Conservation (phyloP, 2,329 filamentous ascomycete species). For the Aspergillus sp. region DNA sequence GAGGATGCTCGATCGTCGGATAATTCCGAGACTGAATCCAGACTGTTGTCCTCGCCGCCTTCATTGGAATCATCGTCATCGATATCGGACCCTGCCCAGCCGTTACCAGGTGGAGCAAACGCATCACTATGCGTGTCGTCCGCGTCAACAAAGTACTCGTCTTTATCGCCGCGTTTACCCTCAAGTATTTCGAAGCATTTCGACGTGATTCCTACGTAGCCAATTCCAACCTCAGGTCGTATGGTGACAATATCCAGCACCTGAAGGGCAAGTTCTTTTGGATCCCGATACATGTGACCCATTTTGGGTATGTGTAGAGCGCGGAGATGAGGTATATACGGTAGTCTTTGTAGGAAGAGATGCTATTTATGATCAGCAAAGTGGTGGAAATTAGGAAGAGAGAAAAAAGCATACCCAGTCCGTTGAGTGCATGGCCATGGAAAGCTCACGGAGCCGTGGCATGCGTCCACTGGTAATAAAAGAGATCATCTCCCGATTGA, state of each 20-base stretch:
- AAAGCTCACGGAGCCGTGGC: conserved; percentile 65
- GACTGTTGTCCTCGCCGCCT: conserved; percentile 24
- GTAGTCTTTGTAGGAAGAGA: conserved; percentile 70
- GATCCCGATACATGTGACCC: conserved; percentile 57
- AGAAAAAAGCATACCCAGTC: conserved; percentile 62
- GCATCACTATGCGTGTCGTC: conserved; percentile 45
- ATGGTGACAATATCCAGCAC: conserved; percentile 74
- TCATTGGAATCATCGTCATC: conserved; percentile 44
- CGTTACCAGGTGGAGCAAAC: conserved; percentile 41
- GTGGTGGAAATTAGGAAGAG: not conserved
- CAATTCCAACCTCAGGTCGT: conserved; percentile 69
- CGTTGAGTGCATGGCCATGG: conserved; percentile 66
- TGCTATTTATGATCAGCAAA: conserved; percentile 49
- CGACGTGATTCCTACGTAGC: conserved; percentile 68
- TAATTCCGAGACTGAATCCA: conserved; percentile 12
- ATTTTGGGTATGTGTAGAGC: conserved; percentile 68
- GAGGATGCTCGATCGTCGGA: conserved; percentile 18
- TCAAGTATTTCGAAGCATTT: conserved; percentile 84
- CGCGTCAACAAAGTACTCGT: conserved; percentile 28
- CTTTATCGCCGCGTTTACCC: conserved; percentile 36
- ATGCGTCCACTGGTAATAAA: conserved; percentile 76
- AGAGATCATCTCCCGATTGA: conserved; percentile 62
- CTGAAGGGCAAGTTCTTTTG: conserved; percentile 68
- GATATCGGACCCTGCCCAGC: conserved; percentile 37
- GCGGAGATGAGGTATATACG: conserved; percentile 64